phyloP scores from a whole-genome alignment of 208 protist genomes.

The Herpetomonas tarakana region DNA sequence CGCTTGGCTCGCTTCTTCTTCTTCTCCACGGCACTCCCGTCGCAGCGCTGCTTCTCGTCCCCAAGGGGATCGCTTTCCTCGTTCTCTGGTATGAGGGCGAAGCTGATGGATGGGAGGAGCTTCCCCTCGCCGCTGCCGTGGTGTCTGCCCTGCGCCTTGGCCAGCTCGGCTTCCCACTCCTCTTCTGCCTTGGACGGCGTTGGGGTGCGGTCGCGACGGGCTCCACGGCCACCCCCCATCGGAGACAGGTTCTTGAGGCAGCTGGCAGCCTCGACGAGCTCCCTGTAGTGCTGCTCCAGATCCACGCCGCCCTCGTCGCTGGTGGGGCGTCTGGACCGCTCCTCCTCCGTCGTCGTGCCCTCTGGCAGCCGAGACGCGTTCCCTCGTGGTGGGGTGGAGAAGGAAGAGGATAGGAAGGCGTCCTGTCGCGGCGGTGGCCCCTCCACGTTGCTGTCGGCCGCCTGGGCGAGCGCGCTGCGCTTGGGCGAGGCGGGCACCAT shows the following conservation, averaged over 20 bases:
- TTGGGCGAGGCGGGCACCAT: not conserved
- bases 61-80: no score
- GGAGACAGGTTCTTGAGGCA: constrained; percentile 4
- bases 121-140: no score
- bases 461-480: no score
- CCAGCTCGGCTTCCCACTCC: not conserved
- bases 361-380: not conserved
- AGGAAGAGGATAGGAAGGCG: no score
- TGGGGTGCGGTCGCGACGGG: not conserved
- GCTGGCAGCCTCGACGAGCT: constrained; percentile 11
- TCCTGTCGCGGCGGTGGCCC: no score
- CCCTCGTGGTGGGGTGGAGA: not conserved
- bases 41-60: no score
- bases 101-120: no score
- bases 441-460: not conserved
- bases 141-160: not conserved
- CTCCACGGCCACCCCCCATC: constrained; percentile 1
- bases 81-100: no score
- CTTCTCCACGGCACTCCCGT: no score
- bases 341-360: no score
- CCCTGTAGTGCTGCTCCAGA: constrained; percentile 12
- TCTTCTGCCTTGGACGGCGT: not conserved
- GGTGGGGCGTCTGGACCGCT: not conserved
- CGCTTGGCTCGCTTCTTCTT: no score
- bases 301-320: constrained; percentile 4